phyloP scores from a whole-genome alignment of 441 rosid species.

The Populus hybrid region DNA sequence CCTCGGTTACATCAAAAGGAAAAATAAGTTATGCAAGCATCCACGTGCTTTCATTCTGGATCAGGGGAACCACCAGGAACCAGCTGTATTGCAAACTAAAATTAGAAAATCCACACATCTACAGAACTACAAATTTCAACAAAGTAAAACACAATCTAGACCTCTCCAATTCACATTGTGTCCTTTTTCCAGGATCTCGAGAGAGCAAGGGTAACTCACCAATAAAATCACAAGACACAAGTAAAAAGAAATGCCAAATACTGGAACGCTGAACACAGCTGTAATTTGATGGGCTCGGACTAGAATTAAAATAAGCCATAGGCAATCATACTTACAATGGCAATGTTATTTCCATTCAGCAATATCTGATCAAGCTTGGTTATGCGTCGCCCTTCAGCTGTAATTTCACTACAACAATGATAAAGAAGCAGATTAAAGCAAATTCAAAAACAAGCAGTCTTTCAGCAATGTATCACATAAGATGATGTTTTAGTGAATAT shows the following conservation, averaged over 20 bases:
- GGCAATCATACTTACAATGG: slow-evolving; percentile 59
- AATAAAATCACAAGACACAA: not conserved
- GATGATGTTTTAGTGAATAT: too few relatives aligned
- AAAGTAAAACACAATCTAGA: not conserved
- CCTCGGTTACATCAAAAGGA: slow-evolving; percentile 3
- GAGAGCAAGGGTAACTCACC: not conserved
- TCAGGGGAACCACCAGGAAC: slow-evolving; percentile 94
- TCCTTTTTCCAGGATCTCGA: not conserved
- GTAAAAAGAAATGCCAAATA: not conserved
- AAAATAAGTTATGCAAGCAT: not conserved
- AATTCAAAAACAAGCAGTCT: not conserved
- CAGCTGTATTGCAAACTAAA: slow-evolving; percentile 46
- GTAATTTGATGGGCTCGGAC: not conserved
- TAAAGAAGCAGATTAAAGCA: slow-evolving; percentile 11
- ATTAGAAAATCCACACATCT: not conserved
- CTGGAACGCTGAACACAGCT: not conserved
- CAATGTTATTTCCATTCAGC: slow-evolving; percentile 94
- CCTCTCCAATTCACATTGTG: not conserved
- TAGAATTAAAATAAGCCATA: not conserved
- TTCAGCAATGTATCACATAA: too few relatives aligned
- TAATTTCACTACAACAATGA: slow-evolving; percentile 61
- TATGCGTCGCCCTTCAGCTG: slow-evolving; percentile 85
- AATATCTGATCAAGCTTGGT: slow-evolving; percentile 97
- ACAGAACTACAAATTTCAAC: not conserved
- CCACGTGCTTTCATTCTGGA: slow-evolving; percentile 43